A percentile compares a stretch with the other conserved stretches of the same genome.
Evolutionary conservation across 352 stramenopile species (phyloP).

Genomic region (Phytophthora uliginosa): DNA sequence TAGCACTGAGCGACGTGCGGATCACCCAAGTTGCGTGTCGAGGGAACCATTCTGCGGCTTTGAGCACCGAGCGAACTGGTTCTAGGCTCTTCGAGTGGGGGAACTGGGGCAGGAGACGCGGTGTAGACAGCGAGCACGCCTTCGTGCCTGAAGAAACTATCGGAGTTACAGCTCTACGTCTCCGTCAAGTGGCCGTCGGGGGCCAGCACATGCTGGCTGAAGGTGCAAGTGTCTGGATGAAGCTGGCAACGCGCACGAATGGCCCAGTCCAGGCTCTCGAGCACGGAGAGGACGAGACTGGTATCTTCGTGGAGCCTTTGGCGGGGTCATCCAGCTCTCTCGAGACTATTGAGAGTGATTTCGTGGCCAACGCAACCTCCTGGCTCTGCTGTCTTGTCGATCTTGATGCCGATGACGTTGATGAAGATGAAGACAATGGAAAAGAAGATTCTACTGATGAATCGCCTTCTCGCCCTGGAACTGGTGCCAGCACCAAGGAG

Average conservation of each 20-base stretch:
- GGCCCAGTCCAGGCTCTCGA: conserved; percentile 13
- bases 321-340: conserved; percentile 32
- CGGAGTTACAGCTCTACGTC: conserved; percentile 32
- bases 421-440: conserved; percentile 29
- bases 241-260: conserved; percentile 24
- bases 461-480: conserved; percentile 8
- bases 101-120: conserved; percentile 69
- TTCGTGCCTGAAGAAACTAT: conserved; percentile 60
- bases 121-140: conserved; percentile 64
- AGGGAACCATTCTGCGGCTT: conserved; percentile 69
- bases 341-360: conserved; percentile 33
- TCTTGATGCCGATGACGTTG: conserved; percentile 65
- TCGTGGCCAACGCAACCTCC: conserved; percentile 11
- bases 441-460: conserved; percentile 18
- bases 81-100: conserved; percentile 74
- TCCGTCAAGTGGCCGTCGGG: conserved; percentile 57
- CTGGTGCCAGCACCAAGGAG: conserved; percentile 27
- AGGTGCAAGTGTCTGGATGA: conserved; percentile 76
- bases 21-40: conserved; percentile 61
- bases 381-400: conserved; percentile 54
- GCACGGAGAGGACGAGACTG: conserved; percentile 23
- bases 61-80: conserved; percentile 39
- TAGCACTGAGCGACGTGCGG: conserved; percentile 53
- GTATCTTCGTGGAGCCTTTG: conserved; percentile 40
- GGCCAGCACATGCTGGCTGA: conserved; percentile 70